Evolutionary conservation across 2,329 filamentous ascomycete genomes (phyloP).

Genomic region (Endocalyx cinctus): DNA sequence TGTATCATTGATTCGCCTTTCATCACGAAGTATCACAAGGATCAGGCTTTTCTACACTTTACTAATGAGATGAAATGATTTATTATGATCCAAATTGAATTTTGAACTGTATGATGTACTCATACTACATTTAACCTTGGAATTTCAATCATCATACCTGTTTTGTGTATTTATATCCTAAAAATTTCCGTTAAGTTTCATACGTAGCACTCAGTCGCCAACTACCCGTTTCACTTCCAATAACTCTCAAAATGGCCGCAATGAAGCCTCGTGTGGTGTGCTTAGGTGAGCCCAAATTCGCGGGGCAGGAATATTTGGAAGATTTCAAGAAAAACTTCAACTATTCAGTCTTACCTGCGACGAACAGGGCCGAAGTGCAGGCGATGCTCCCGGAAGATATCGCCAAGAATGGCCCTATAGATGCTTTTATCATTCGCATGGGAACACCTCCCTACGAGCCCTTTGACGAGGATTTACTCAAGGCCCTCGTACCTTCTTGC

Average conservation of each 20-base stretch:
- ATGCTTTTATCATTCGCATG: constrained; percentile 46
- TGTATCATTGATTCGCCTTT: too few relatives aligned
- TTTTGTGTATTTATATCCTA: too few relatives aligned
- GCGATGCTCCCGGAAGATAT: constrained; percentile 32
- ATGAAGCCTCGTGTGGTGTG: constrained; percentile 36
- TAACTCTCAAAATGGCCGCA: not conserved
- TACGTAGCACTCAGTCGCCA: too few relatives aligned
- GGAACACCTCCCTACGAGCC: constrained; percentile 44
- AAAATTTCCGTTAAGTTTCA: too few relatives aligned
- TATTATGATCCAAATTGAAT: too few relatives aligned
- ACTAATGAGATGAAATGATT: too few relatives aligned
- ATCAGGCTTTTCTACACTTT: too few relatives aligned
- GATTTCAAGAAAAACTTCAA: constrained; percentile 33
- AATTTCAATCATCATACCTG: too few relatives aligned
- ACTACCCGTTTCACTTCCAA: too few relatives aligned
- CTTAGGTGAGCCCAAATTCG: constrained; percentile 35
- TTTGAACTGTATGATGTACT: too few relatives aligned
- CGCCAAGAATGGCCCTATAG: constrained; percentile 33
- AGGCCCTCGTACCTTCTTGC: constrained; percentile 34
- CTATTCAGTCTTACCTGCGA: constrained; percentile 34
- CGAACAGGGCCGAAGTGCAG: constrained; percentile 31
- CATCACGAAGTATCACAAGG: too few relatives aligned
- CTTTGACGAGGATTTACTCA: constrained; percentile 41
- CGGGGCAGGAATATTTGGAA: constrained; percentile 34
- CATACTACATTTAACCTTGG: too few relatives aligned